Base-by-base conservation (phyloP, 495 filamentous ascomycete species). In the Podospora australis region DNA sequence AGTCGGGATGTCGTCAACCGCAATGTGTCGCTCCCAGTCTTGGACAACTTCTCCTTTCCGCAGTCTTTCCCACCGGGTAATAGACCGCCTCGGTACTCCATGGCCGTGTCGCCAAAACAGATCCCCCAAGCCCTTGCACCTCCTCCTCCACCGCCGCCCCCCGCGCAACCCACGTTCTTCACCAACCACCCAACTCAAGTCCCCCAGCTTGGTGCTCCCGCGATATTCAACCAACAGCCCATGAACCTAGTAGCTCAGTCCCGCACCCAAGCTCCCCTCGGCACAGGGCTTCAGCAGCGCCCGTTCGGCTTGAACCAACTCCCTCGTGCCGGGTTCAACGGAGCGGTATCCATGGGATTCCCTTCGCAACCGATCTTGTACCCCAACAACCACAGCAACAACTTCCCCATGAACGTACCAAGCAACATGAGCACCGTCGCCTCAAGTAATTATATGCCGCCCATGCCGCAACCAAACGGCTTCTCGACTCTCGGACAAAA, bases 41-140 rank as follows among this genome's bases (percentile, higher is more conserved):
- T 58, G 4, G 42, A 39, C 1, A 52, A 39, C 16, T 58, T 52
- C 19, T 19, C 14, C 6, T 58, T 58, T 36, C 48, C 49, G 3
- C 34, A 22, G 20, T 30, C 23, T 6, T 24, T 39, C 14, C 23
- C 20, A 1, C 41, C 42, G 1, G 4, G 19, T 1, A 26, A 11
- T 8, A 16, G 21, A 10, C 13, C 29, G 1, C 30, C 28, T 16
- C 48, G 46, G 3, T 4, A 28, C 11, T 58, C 56, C 1, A 45
- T 46, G 6, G 45, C 45, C 9, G 28, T 58, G 8, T 58, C 56
- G 0, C 56, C 56, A n/a, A 55, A 43, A 26, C 41, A 52, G 28
- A 17, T 58, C 2, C 49, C 52, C 1, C 52, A 35, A 26, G 3
- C 10, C 2, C 32, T 44, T 11, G 32, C 38, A 6, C 9, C 21